Conservation (phyloP, 306 rosid species). For the Rosa chinensis region DNA sequence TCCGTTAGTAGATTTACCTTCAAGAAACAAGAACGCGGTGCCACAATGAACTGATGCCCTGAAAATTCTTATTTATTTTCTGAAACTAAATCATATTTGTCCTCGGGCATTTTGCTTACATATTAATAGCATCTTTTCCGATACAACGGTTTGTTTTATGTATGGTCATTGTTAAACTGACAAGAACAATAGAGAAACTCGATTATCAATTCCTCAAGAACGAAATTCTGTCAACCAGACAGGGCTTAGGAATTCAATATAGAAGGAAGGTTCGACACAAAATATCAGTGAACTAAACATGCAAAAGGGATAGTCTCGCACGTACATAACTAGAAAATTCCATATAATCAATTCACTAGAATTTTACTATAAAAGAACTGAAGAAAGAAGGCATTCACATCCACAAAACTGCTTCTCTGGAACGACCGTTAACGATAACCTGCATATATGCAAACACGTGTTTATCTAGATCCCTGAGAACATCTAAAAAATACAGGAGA, state of each 20-base stretch:
- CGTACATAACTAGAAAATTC: background rate
- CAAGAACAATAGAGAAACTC: background rate
- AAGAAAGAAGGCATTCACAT: background rate
- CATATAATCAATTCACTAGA: background rate
- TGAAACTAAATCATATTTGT: too few species aligned
- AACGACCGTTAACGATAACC: too few species aligned
- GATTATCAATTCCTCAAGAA: background rate
- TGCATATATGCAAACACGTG: background rate
- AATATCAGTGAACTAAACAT: background rate
- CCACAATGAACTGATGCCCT: too few species aligned
- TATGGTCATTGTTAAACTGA: too few species aligned
- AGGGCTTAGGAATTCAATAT: background rate
- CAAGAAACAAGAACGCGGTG: too few species aligned
- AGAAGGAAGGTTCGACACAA: background rate
- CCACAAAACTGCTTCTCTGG: background rate
- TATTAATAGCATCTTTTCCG: too few species aligned
- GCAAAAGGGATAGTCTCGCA: background rate
- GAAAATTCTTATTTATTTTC: too few species aligned
- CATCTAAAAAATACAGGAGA: background rate
- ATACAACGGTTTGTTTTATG: too few species aligned
- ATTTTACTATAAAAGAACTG: too few species aligned
- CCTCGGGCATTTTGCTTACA: too few species aligned
- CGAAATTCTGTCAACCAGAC: too few species aligned
- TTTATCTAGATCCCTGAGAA: background rate
- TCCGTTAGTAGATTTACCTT: too few species aligned